Base-by-base conservation (phyloP, 495 filamentous ascomycete genomes). In the Lepidopterella palustris region DNA sequence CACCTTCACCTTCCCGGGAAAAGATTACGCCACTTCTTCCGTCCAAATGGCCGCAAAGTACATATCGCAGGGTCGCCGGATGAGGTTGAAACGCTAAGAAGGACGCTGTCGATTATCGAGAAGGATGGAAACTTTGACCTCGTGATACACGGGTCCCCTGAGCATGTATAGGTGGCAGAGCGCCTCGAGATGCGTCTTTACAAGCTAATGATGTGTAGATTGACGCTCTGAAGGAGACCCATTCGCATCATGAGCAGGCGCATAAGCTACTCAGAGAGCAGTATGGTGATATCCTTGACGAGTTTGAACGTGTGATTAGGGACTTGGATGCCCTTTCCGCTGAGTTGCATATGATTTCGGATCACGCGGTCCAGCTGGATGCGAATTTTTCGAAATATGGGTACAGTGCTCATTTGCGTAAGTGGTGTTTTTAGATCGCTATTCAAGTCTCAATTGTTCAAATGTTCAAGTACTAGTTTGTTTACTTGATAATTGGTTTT, bases 311-410 rank as follows among this genome's bases (percentile, higher is more conserved):
- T 54, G 77, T 81, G 18, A 71, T 73, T 24, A 31, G 63, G 6
- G 73, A 84, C 64, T 68, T 85, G 1, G 77, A 78, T 59, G 61
- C 63, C 0, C 64, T 85, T 21, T 73, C 71, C 31, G 59, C 57
- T 3, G 80, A 85, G 65, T 65, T 85, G n/a, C 75, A 80, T 48
- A 70, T 73, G 60, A 67, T 84, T 49, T 77, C 76, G 4, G 73
- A 77, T 55, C 80, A 79, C 61, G 74, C 75, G 15, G 74, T 79
- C 5, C 65, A 74, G 18, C 70, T 84, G 0, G 77, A 82, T 55
- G 78, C 78, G 25, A 84, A 80, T 62, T 85, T 85, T 64, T 73
- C 70, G 10, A 79, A 79, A 61, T 85, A 78, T 68, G 82, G 82
- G 13, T 84, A 82, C 57, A 72, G 72, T 60, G 82, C 82, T 20